Base-by-base conservation (phyloP, 345 rosid species). In the Arabidopsis arenosa region DNA sequence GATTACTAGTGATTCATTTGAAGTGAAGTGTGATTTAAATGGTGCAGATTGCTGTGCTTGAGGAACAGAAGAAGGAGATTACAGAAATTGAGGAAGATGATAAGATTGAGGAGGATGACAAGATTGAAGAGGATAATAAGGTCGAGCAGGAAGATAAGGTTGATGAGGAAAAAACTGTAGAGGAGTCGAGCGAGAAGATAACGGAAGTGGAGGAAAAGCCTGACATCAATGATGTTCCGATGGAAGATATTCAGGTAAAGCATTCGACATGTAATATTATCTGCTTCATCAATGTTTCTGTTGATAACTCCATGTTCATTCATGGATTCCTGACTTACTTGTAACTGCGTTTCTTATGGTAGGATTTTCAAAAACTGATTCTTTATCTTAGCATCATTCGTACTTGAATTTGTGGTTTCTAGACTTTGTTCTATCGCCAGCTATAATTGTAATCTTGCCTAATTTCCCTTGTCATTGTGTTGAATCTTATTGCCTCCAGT, bases 231-330 rank as follows among this genome's bases (percentile, higher is more conserved):
- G 90, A 90, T 59, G 54, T 79, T 7, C 96, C 92, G 0, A 45
- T 86, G 91, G 98, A 89, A 56, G 89, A 87, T 74, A 83, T 45
- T 64, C 87, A 88, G 97, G 97, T 94, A 53, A 81, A 63, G 35
- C 12, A 33, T 23, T 47, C 14, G 9, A 15, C 23, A 17, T 32
- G 26, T 11, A 36, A 3, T 15, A 9, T 26, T 6, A 4, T 39
- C 41, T 15, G 2, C 40, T 36, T 39, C 48, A 4, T 72, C 32
- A 28, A 3, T 5, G 7, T 13, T n/a, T 43, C 6, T 47, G 21
- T 47, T 2, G 51, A 45, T n/a, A 14, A 45, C 51, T 17, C 11
- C 53, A 48, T 48, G 53, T 8, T 17, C 26, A 48, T 48, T 48
- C 3, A 41, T 41, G 47, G 13, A 41, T 41, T 48, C 10, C 11